phyloP scores from a whole-genome alignment of 2,329 filamentous ascomycete genomes.

The Sporothrix schenckii region DNA sequence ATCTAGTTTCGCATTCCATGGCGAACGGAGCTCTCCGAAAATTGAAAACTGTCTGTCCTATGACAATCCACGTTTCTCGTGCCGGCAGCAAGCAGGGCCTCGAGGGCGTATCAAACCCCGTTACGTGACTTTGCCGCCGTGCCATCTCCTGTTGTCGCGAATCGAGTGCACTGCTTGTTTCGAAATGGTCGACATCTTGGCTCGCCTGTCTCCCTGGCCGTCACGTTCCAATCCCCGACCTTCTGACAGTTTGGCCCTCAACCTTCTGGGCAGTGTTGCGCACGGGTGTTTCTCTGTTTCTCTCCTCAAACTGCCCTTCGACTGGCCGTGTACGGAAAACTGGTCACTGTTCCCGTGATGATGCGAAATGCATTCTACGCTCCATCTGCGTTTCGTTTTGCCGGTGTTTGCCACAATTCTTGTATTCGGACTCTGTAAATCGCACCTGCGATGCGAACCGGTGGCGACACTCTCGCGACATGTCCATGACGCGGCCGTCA shows the following conservation, averaged over 20 bases:
- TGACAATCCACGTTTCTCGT: background rate
- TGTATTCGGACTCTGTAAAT: no score
- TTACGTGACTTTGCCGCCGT: background rate
- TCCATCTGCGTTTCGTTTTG: background rate
- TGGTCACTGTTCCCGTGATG: background rate
- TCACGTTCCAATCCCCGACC: background rate
- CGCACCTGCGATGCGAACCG: background rate
- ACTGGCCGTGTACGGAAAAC: background rate
- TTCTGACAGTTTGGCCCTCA: background rate
- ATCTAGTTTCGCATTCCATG: background rate
- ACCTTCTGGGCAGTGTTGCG: background rate
- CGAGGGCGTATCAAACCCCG: background rate
- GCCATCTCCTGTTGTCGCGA: background rate
- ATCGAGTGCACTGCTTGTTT: constrained; percentile 19
- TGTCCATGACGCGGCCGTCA: constrained; percentile 1
- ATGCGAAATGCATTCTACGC: background rate
- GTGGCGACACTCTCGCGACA: background rate
- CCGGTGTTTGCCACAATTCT: no score
- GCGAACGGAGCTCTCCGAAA: no score
- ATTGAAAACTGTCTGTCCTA: no score
- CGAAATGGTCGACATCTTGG: background rate
- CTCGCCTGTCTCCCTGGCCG: background rate
- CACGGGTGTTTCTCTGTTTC: background rate
- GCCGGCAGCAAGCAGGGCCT: background rate
- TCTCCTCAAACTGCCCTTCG: no score